These are phyloP conservation scores for Phytopythium ostracodes DNA, from an alignment of 352 stramenopile species.

Conservation along the genomic window DNA sequence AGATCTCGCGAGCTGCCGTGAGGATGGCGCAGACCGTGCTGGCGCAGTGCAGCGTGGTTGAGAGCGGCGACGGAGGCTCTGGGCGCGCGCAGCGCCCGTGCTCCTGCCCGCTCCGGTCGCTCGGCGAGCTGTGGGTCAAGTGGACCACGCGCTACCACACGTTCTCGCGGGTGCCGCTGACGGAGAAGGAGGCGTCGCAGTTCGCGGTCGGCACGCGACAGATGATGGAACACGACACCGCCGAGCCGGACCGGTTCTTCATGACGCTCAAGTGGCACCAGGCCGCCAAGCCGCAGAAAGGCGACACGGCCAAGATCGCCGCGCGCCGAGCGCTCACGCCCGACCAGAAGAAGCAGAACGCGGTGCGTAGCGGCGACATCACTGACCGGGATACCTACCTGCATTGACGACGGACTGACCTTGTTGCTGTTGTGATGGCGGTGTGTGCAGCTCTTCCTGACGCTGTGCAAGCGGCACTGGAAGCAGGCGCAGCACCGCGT, in stretches of 20 bases:
- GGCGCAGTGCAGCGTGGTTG: conserved; percentile 64
- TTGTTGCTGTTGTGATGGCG: neutral
- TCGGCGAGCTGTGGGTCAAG: conserved; percentile 77
- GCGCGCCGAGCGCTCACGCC: conserved; percentile 50
- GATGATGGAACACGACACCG: conserved; percentile 74
- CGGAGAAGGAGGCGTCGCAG: conserved; percentile 46
- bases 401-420: too few relatives aligned
- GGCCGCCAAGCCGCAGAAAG: conserved; percentile 77
- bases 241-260: conserved; percentile 42
- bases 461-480: conserved; percentile 74
- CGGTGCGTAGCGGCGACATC: conserved; percentile 20
- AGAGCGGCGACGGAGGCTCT: conserved; percentile 40
- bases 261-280: conserved; percentile 87
- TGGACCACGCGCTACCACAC: conserved; percentile 79
- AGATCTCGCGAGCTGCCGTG: conserved; percentile 34
- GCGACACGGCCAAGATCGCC: conserved; percentile 82
- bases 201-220: conserved; percentile 76
- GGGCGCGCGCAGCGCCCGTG: conserved; percentile 65
- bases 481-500: conserved; percentile 64
- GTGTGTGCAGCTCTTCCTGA: conserved; percentile 48
- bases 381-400: too few relatives aligned
- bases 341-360: conserved; percentile 80
- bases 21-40: conserved; percentile 65
- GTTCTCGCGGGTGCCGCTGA: conserved; percentile 61
- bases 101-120: conserved; percentile 62